Conservation (phyloP, 148 eudicot genomes). For the Persicaria tinctoria region DNA sequence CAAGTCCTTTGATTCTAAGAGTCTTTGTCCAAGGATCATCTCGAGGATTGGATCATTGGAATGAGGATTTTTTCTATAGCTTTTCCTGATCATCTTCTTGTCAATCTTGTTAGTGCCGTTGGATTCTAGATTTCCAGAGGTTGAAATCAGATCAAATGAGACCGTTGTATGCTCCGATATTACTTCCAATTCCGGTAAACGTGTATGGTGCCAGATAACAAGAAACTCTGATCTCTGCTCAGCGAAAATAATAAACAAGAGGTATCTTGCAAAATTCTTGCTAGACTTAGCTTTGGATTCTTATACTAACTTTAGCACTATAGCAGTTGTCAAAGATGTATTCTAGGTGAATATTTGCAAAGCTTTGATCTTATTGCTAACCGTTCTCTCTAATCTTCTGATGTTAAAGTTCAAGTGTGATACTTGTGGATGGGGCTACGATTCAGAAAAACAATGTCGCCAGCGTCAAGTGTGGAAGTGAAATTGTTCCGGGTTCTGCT, state of each 20-base stretch:
- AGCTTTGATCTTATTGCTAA: neutral
- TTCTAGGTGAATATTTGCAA: neutral
- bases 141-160: conserved; percentile 51
- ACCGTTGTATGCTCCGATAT: conserved; percentile 40
- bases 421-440: conserved; percentile 51
- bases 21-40: conserved; percentile 3
- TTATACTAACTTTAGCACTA: no score
- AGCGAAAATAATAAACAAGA: conserved; percentile 51
- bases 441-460: conserved; percentile 34
- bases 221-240: conserved; percentile 55
- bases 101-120: conserved; percentile 40
- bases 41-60: neutral
- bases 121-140: conserved; percentile 36
- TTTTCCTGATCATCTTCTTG: neutral
- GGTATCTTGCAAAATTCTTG: conserved; percentile 24
- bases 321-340: neutral
- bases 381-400: neutral
- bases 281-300: neutral
- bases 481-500: conserved; percentile 51
- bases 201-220: conserved; percentile 64
- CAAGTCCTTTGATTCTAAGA: neutral
- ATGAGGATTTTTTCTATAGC: neutral
- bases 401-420: conserved; percentile 28
- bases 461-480: conserved; percentile 60
- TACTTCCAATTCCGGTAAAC: conserved; percentile 30